phyloP scores from a whole-genome alignment of 2,329 filamentous ascomycete genomes.

The Aspergillus udagawae region DNA sequence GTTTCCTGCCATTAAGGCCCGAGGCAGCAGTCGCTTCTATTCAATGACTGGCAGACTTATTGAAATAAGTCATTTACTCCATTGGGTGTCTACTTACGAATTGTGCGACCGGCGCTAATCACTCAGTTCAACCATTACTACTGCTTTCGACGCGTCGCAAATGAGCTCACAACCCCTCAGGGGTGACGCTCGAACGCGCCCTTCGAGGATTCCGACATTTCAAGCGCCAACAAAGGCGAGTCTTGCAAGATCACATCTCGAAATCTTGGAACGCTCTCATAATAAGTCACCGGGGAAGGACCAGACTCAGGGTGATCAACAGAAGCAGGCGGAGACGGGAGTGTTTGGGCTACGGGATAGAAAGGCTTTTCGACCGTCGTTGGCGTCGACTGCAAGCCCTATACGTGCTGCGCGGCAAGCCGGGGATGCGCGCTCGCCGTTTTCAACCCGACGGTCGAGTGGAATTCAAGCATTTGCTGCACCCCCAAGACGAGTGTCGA shows the following conservation, averaged over 20 bases:
- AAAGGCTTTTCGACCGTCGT: slow-evolving; percentile 35
- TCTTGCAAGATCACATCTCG: slow-evolving; percentile 58
- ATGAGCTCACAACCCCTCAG: slow-evolving; percentile 26
- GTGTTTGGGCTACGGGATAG: slow-evolving; percentile 32
- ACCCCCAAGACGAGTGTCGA: slow-evolving; percentile 33
- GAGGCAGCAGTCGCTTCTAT: not conserved
- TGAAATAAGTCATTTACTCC: not conserved
- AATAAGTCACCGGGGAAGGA: slow-evolving; percentile 36
- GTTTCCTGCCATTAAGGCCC: not conserved
- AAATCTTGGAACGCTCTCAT: slow-evolving; percentile 49
- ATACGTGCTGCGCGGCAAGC: slow-evolving; percentile 9
- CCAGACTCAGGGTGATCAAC: slow-evolving; percentile 10
- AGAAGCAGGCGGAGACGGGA: slow-evolving; percentile 15
- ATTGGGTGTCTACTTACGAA: slow-evolving; percentile 21
- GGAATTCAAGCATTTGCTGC: slow-evolving; percentile 34
- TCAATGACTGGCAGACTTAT: not conserved
- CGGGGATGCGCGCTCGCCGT: slow-evolving; percentile 13
- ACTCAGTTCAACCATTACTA: slow-evolving; percentile 49
- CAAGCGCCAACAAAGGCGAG: slow-evolving; percentile 65
- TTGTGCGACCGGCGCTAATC: slow-evolving; percentile 63
- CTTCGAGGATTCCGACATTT: slow-evolving; percentile 51
- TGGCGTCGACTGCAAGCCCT: slow-evolving; percentile 27
- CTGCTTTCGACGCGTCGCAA: slow-evolving; percentile 41
- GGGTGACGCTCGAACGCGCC: slow-evolving; percentile 20
- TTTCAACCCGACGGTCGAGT: slow-evolving; percentile 26